Conservation (phyloP, 257 asterid genomes). For the Fraxinus cuspidata region DNA sequence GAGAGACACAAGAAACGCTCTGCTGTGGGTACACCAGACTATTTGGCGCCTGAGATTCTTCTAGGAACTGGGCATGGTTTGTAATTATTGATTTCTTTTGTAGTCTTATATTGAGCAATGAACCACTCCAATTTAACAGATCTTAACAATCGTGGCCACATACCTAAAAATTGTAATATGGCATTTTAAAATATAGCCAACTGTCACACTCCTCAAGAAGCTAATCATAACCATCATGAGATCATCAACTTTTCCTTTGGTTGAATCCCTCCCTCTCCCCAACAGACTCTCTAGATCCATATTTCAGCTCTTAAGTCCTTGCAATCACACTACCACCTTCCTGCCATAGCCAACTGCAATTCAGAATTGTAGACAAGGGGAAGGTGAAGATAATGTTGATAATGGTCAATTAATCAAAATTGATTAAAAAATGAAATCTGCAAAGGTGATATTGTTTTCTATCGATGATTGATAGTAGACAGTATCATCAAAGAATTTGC, state of each 20-base stretch:
- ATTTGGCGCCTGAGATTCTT: no score
- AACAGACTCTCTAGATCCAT: no score
- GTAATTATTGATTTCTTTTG: conserved; percentile 18
- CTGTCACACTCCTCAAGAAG: background rate
- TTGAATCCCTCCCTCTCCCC: no score
- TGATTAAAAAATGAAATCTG: background rate
- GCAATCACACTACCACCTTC: no score
- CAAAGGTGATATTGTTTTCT: background rate
- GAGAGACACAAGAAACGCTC: no score
- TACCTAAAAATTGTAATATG: background rate
- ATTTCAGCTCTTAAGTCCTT: no score
- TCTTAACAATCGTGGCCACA: background rate
- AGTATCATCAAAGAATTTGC: background rate
- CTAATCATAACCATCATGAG: background rate
- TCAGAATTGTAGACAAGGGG: background rate
- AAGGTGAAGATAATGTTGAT: no score
- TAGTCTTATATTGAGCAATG: conserved; percentile 10
- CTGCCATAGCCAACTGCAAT: background rate
- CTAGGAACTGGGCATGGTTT: no score
- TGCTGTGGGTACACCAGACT: no score
- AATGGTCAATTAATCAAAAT: no score
- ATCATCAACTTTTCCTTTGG: no score
- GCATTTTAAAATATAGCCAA: conserved; percentile 1
- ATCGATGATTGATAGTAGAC: background rate
- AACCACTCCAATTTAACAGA: background rate